Percentiles rank a stretch among this genome's conserved stretches.
phyloP scores from a whole-genome alignment of 495 filamentous ascomycete species.

The Neurospora sp. region DNA sequence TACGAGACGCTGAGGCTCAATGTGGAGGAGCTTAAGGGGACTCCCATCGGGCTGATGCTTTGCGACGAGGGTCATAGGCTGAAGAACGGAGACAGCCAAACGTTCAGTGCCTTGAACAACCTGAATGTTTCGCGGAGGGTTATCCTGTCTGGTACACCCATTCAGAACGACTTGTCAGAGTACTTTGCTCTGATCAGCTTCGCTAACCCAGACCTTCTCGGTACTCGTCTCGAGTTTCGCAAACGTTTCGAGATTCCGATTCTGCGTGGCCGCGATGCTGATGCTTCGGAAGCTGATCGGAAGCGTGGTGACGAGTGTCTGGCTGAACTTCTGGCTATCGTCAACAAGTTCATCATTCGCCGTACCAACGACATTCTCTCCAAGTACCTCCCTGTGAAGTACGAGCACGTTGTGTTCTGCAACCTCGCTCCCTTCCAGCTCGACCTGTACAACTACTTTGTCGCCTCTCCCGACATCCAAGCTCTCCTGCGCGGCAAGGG shows the following conservation, averaged over 20 bases:
- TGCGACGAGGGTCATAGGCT: slow-evolving; percentile 98
- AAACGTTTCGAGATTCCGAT: slow-evolving; percentile 94
- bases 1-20: slow-evolving; percentile 94
- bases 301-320: slow-evolving; percentile 79
- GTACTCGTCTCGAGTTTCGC: slow-evolving; percentile 82
- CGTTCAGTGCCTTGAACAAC: slow-evolving; percentile 79
- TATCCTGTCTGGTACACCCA: slow-evolving; percentile 93
- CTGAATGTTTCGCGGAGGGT: slow-evolving; percentile 86
- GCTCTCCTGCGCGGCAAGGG: slow-evolving; percentile 88
- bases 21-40: slow-evolving; percentile 74
- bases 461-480: slow-evolving; percentile 90
- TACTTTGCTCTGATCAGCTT: slow-evolving; percentile 97
- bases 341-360: slow-evolving; percentile 99
- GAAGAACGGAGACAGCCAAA: slow-evolving; percentile 95
- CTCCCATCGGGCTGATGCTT: slow-evolving; percentile 85
- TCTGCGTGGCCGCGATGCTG: slow-evolving; percentile 82
- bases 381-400: slow-evolving; percentile 97
- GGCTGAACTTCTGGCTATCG: slow-evolving; percentile 65
- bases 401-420: slow-evolving; percentile 99
- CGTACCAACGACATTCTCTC: slow-evolving; percentile 96
- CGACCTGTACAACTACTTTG: slow-evolving; percentile 91
- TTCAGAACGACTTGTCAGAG: slow-evolving; percentile 95
- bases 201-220: slow-evolving; percentile 87
- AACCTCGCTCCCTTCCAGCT: slow-evolving; percentile 88
- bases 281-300: slow-evolving; percentile 72